A percentile compares a stretch with the other conserved stretches of the same genome.
These are phyloP conservation scores for Mycosphaerella sp. DNA, from an alignment of 2,329 filamentous ascomycete genomes.

Conservation along the genomic window DNA sequence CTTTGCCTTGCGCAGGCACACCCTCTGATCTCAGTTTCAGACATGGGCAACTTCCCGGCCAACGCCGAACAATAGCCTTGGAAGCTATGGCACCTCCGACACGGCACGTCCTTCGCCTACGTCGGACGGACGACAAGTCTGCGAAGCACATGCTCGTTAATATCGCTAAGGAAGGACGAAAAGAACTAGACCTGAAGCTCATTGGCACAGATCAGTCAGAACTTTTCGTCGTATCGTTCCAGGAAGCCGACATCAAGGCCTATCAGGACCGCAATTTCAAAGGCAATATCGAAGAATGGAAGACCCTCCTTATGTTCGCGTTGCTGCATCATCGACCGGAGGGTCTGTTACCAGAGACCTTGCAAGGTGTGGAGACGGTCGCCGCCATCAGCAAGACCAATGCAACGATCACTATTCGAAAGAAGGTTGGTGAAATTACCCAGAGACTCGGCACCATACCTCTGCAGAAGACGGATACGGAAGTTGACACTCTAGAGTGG, in stretches of 20 bases:
- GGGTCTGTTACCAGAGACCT: slow-evolving; percentile 39
- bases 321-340: slow-evolving; percentile 46
- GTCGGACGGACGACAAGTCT: slow-evolving; percentile 41
- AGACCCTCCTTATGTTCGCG: slow-evolving; percentile 52
- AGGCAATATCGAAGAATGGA: slow-evolving; percentile 62
- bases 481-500: slow-evolving; percentile 65
- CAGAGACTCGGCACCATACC: slow-evolving; percentile 64
- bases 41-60: background rate
- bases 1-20: background rate
- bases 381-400: slow-evolving; percentile 50
- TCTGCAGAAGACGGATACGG: slow-evolving; percentile 50
- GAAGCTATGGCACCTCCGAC: slow-evolving; percentile 3
- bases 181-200: slow-evolving; percentile 58
- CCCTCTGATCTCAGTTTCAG: background rate
- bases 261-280: slow-evolving; percentile 51
- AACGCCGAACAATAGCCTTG: slow-evolving; percentile 7
- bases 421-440: slow-evolving; percentile 62
- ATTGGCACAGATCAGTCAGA: slow-evolving; percentile 62
- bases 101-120: slow-evolving; percentile 51
- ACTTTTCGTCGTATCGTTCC: slow-evolving; percentile 56
- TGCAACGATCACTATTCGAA: slow-evolving; percentile 59
- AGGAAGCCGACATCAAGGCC: slow-evolving; percentile 50
- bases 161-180: slow-evolving; percentile 47
- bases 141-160: slow-evolving; percentile 52
- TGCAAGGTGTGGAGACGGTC: slow-evolving; percentile 52